Base-by-base conservation (phyloP, 331 rosid species). In the Acacia concinna region DNA sequence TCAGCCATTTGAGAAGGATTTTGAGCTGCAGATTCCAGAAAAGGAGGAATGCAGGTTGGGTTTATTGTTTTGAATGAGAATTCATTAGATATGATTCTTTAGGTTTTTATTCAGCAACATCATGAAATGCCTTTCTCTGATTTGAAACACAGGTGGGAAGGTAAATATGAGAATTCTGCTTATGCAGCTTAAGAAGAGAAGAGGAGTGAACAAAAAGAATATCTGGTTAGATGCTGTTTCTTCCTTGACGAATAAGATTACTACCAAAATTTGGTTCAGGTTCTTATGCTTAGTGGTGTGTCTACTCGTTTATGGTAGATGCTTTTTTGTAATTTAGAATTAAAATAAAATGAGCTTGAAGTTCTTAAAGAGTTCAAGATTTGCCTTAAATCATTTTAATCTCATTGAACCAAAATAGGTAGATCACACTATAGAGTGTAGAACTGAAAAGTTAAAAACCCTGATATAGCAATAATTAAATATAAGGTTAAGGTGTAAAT, bases 91-190 rank as follows among this genome's bases (percentile, higher is more conserved):
- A 37, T 71, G 32, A 35, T 41, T 67, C 44, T 59, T 41, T 46
- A 27, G 46, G 38, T 18, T 38, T 51, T 69, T 43, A 27, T 2
- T 67, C 47, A 32, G 54, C 28, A 32, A 43, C 32, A 63, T 59
- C 14, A 47, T 56, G 44, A 31, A 80, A 54, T 32, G 35, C 43
- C 8, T 74, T 76, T 78, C 47, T 68, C 25, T 38, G 34, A 23
- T 78, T 79, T 15, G 11, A 76, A 84, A 49, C 90, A 92, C 90
- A 92, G 97, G 91, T 95, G 98, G 97, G 85, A 81, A 74, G 96
- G 93, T 43, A 92, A 90, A 78, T 87, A 82, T 60, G 98, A 91
- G 86, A 85, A 79, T 75, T 87, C 97, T 66, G 54, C 82, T 40
- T 92, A 88, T 86, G 90, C 87, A 76, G 79, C 27, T 37, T 69